Conservation (phyloP, 805 yeast genomes). For the Komagataella phaffii region DNA sequence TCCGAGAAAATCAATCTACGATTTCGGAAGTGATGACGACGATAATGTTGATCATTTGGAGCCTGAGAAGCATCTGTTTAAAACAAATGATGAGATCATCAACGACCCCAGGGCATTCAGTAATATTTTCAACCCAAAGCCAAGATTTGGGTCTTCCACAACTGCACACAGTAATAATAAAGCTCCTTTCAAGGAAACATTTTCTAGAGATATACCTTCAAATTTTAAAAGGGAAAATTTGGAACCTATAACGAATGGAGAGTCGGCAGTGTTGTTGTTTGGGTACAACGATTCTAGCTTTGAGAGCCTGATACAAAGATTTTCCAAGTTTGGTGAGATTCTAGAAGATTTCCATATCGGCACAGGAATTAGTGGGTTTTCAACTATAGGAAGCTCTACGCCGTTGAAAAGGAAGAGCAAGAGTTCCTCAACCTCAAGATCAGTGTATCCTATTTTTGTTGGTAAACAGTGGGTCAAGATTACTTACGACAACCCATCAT, state of each 20-base stretch:
- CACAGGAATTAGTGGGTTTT: background rate
- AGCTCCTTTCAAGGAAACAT: background rate
- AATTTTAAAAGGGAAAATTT: constrained; percentile 1
- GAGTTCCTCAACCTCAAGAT: constrained; percentile 4
- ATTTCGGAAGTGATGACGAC: constrained; percentile 27
- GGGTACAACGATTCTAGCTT: constrained; percentile 80
- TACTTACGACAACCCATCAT: constrained; percentile 61
- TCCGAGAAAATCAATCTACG: constrained; percentile 36
- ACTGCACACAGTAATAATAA: background rate
- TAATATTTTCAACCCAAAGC: constrained; percentile 25
- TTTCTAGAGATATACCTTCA: background rate
- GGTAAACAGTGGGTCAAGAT: constrained; percentile 89
- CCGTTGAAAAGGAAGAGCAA: background rate
- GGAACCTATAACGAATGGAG: constrained; percentile 15
- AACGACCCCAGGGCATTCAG: constrained; percentile 27
- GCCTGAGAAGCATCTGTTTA: constrained; percentile 22
- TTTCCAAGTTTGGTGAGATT: constrained; percentile 67
- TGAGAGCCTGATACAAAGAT: constrained; percentile 52
- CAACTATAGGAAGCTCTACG: background rate
- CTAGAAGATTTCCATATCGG: constrained; percentile 54
- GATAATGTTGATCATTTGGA: constrained; percentile 18
- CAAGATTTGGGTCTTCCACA: background rate
- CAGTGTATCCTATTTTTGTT: constrained; percentile 53
- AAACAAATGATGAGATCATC: constrained; percentile 2
- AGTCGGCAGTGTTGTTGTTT: constrained; percentile 66